Conservation (phyloP, 2,329 filamentous ascomycete genomes). For the Diplodia sapinea region DNA sequence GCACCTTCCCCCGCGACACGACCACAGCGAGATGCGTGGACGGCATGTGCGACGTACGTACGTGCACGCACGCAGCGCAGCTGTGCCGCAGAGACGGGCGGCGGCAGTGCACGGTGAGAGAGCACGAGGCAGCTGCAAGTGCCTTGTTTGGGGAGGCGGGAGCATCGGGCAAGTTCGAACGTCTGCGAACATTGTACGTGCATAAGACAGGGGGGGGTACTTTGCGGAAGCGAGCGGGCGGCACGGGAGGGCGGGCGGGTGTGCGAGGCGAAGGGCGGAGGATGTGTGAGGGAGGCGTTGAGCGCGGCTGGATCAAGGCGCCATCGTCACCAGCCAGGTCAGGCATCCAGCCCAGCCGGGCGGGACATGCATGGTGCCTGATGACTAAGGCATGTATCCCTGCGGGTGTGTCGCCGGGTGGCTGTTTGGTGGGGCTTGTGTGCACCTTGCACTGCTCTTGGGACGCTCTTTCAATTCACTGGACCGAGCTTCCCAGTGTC, state of each 20-base stretch:
- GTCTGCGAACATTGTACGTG: conserved; percentile 21
- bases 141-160: neutral
- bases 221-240: conserved; percentile 19
- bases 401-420: neutral
- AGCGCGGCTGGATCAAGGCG: conserved; percentile 11
- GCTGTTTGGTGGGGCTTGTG: too few species aligned
- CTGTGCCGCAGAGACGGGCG: neutral
- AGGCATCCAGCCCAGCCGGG: neutral
- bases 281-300: conserved; percentile 7
- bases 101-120: too few species aligned
- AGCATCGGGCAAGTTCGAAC: neutral
- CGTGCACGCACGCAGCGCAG: neutral
- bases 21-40: too few species aligned
- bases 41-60: too few species aligned
- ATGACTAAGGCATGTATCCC: conserved; percentile 1
- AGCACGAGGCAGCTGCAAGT: neutral
- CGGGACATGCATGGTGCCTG: neutral
- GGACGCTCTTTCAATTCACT: too few species aligned
- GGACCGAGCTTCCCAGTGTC: too few species aligned
- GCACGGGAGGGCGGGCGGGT: too few species aligned
- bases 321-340: neutral
- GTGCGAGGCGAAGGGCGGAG: conserved; percentile 2
- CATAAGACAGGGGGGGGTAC: conserved; percentile 4
- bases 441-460: too few species aligned
- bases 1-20: too few species aligned